Conservation (phyloP, 768 basidiomycete species). For the Boletus barrowsii region DNA sequence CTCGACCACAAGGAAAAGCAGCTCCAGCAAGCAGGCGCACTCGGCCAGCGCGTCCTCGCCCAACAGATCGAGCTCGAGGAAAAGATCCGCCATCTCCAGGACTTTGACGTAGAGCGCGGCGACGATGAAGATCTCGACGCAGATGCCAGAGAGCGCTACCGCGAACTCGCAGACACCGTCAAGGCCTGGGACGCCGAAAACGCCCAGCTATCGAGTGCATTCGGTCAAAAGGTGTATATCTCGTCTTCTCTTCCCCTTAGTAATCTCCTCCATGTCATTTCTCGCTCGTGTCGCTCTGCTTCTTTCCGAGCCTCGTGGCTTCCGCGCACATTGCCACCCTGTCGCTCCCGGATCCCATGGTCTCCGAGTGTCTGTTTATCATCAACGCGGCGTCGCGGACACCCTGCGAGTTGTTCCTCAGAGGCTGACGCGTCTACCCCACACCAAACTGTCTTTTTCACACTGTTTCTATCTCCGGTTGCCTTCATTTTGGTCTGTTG, state of each 20-base stretch:
- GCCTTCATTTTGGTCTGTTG: not conserved
- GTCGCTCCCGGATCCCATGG: not conserved
- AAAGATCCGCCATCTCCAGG: conserved; percentile 79
- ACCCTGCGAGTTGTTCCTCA: not conserved
- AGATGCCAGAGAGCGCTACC: conserved; percentile 69
- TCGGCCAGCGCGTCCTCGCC: conserved; percentile 89
- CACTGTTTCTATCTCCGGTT: not conserved
- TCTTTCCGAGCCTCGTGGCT: conserved; percentile 17
- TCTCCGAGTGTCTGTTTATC: not conserved
- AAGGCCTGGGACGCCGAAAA: conserved; percentile 79
- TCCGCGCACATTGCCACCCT: conserved; percentile 4
- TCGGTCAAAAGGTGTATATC: conserved; percentile 58
- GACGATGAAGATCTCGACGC: conserved; percentile 63
- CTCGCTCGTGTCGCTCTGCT: conserved; percentile 7
- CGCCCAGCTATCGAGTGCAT: conserved; percentile 65
- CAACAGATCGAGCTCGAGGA: conserved; percentile 94
- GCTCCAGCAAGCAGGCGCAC: conserved; percentile 84
- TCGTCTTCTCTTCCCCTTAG: not conserved
- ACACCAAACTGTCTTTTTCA: not conserved
- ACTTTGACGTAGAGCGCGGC: conserved; percentile 58
- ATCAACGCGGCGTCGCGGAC: not conserved
- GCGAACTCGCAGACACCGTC: conserved; percentile 74
- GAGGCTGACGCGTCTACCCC: not conserved
- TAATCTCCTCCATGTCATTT: conserved; percentile 1
- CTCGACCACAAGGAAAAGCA: conserved; percentile 91